Base-by-base conservation (phyloP, 2,329 filamentous ascomycete species). In the Alternaria consortialis region DNA sequence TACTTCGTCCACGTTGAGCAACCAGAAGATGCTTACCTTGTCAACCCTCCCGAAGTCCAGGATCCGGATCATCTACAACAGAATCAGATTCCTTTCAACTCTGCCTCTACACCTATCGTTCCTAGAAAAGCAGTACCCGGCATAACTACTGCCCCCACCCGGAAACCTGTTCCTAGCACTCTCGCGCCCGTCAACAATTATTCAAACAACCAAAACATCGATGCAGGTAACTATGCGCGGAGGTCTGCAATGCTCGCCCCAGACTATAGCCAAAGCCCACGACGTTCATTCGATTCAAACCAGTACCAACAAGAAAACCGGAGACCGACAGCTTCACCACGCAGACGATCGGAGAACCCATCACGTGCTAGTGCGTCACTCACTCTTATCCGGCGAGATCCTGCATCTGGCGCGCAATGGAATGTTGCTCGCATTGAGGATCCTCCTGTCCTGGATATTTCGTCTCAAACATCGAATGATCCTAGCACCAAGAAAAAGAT, bases 1-100 rank as follows among this genome's bases (percentile, higher is more conserved):
- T 99, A 98, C 80, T 98, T 95, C 76, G 83, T 97, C 54, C 94
- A 98, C 79, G 86, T 96, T 39, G 86, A 92, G 60, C 84, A 85
- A 2, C 86, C 87, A 4, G 84, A 91, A 58, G 76, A 80, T 62
- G 78, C 77, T 31, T 74, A 80, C 32, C 76, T 82, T 6, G 43
- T 77, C 31, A 61, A 50, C 8, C 60, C 66, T 37, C 51, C 68
- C 7, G 56, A 60, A 4, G 63, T 60, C 29, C 62, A 60, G n/a
- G 55, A 68, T n/a, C 40, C 60, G 13, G 53, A 64, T n/a, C 60
- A 66, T 50, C 11, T 39, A 13, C 57, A 69, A n/a, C 55, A 62
- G 40, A 52, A 29, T 31, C 57, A 57, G 25, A 11, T 31, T 29
- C 32, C 57, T 31, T 53, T 64, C 47, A 64, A 66, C 51, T 58